Evolutionary conservation across 2,329 filamentous ascomycete species (phyloP), one percentile per base, ranked within the genome.

Genomic region (Aspergillus sojae): DNA sequence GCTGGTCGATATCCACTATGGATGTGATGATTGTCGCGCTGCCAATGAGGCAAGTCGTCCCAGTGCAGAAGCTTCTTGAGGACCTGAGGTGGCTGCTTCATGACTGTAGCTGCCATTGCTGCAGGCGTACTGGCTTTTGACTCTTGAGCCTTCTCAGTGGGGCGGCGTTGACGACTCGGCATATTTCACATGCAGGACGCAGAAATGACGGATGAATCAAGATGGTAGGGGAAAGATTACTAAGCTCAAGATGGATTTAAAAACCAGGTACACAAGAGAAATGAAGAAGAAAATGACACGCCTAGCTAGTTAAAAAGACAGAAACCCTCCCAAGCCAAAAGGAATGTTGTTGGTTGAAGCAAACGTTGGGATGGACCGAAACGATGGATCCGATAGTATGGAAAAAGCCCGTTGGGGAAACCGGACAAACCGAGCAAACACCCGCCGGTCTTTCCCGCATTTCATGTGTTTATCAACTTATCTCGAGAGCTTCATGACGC

Each of bases 21-120:
- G 62, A 92, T 91, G 79, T 87, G 90, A 65, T 88, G 87, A 70
- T 92, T 92, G 76, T 92, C 89, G 72, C 81, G 83, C 69, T 82
- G 81, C 84, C 84, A 86, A 57, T 78, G 77, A 6, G 82, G 83
- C 23, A 82, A 79, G 73, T 82, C 86, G 68, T 82, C 78, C 84
- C 79, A 86, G 62, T 84, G 78, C 39, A 86, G 74, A 39, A 81
- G 76, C 50, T 69, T 75, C 55, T 70, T 74, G 58, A 77, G 66
- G 54, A 70, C 67, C 26, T 70, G 64, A 23, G 72, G 70, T 54
- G 75, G 74, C 52, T 71, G 65, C 58, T 74, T 73, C 14, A 75
- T 60, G 23, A 74, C 71, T 36, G 68, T 61, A 57, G 71, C 66
- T 46, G 71, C 65, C 46, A 74, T 65, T 36, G 67, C 53, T 50